Evolutionary conservation across 2,329 filamentous ascomycete genomes (phyloP).

Genomic region (Colletotrichum lindemuthianum): DNA sequence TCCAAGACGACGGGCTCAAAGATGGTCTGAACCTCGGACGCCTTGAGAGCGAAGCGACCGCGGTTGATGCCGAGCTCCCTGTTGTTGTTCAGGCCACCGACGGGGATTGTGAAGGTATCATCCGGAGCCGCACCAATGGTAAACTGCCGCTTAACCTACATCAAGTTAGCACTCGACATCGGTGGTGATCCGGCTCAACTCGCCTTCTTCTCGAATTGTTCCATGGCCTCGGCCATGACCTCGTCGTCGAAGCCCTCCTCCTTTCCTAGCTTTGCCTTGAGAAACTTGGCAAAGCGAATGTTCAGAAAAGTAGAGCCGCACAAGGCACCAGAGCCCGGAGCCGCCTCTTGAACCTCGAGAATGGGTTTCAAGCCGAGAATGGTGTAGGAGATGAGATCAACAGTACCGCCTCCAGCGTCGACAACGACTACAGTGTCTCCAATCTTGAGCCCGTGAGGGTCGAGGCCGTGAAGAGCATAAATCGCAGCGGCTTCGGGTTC

Average conservation of each 20-base stretch:
- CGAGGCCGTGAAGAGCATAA: conserved; percentile 57
- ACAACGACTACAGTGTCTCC: conserved; percentile 62
- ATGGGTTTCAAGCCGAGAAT: conserved; percentile 54
- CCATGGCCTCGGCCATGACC: conserved; percentile 51
- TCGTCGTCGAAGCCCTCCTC: conserved; percentile 55
- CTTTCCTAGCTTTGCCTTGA: conserved; percentile 54
- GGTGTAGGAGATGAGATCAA: conserved; percentile 64
- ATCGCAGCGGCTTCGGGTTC: conserved; percentile 65
- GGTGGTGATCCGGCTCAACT: not conserved
- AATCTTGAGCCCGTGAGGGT: conserved; percentile 51
- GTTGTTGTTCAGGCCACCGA: conserved; percentile 49
- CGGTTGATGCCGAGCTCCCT: conserved; percentile 49
- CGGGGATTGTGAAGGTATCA: conserved; percentile 48
- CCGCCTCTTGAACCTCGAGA: conserved; percentile 59
- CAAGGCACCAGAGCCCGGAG: conserved; percentile 58
- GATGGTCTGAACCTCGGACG: conserved; percentile 51
- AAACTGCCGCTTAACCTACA: conserved; percentile 44
- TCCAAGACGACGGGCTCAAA: conserved; percentile 56
- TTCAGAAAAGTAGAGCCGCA: conserved; percentile 63
- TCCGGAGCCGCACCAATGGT: conserved; percentile 48
- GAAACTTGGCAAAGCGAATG: conserved; percentile 55
- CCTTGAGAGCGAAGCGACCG: conserved; percentile 50
- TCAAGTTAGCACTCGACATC: conserved; percentile 36
- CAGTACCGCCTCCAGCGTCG: conserved; percentile 65
- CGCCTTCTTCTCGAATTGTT: conserved; percentile 55